Evolutionary conservation across 306 rosid species (phyloP).

Genomic region (Vigna unguiculata): DNA sequence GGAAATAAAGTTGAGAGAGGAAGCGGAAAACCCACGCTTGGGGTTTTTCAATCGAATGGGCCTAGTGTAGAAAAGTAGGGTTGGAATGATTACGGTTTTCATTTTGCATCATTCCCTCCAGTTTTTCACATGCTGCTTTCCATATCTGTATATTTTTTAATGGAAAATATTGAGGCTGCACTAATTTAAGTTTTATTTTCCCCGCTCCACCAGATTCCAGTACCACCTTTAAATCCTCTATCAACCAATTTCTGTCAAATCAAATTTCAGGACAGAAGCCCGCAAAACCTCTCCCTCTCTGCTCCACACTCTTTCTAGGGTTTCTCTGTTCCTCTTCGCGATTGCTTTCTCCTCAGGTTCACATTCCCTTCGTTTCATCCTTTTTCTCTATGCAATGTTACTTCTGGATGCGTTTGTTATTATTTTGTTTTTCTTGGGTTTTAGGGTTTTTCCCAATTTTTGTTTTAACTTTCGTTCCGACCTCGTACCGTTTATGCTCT

Average conservation of each 20-base stretch:
- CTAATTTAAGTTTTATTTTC: too few species aligned
- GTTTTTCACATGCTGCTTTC: too few species aligned
- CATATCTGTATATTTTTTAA: too few species aligned
- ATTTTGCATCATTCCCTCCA: too few species aligned
- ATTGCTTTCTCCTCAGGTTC: slow-evolving; percentile 41
- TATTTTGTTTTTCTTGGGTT: neutral
- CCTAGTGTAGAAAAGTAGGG: too few species aligned
- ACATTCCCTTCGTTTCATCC: neutral
- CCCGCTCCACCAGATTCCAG: too few species aligned
- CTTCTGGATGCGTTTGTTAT: slow-evolving; percentile 3
- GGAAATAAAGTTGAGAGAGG: too few species aligned
- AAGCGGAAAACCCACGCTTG: too few species aligned
- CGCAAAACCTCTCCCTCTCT: neutral
- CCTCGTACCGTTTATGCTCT: neutral
- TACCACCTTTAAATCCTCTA: slow-evolving; percentile 27
- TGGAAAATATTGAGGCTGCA: too few species aligned
- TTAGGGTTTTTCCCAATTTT: slow-evolving; percentile 27
- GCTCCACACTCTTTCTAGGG: slow-evolving; percentile 34
- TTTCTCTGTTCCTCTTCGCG: slow-evolving; percentile 27
- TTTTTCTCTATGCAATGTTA: neutral
- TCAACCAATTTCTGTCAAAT: slow-evolving; percentile 10
- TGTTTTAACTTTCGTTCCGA: neutral
- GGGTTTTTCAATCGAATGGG: too few species aligned
- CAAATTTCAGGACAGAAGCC: neutral
- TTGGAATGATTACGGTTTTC: too few species aligned